Evolutionary conservation across 2,329 filamentous ascomycete genomes (phyloP), one percentile per base, ranked within the genome.

Genomic region (Sarocladium strictum): DNA sequence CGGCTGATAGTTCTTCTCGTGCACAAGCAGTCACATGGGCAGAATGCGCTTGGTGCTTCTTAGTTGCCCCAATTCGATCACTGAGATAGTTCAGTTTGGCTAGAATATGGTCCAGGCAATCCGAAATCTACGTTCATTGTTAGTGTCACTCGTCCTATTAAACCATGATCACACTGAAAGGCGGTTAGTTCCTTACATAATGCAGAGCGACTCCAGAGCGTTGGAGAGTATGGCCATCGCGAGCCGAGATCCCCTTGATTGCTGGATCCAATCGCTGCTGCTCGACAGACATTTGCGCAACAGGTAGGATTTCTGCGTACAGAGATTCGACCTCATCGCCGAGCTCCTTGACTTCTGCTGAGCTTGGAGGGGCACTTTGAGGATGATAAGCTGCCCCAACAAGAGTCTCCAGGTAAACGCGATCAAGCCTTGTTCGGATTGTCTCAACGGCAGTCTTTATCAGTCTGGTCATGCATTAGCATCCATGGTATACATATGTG

Each of bases 211-310:
- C 69, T 0, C 72, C 69, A 0, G 79, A 75, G 32, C 73, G 72
- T 10, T 66, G 66, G n/a, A 76, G 59, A 21, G 69, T 73, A 35
- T 75, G 69, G 1, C 73, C 71, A 51, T 72, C 75, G 54, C 69
- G 74, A 2, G 70, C 66, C 6, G 75, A 67, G 3, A 78, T 64
- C 0, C 72, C 69, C 54, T 70, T 68, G 5, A 81, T 68, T 1
- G 85, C 81, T 0, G 86, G 85, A 56, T 82, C 78, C 4, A 86
- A 73, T 59, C 85, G 78, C 63, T 87, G 83, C 60, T 86, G 80
- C 59, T 89, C 84, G 1, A 85, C 76, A 0, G 85, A 82, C 81
- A 90, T 89, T 58, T 87, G 81, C 6, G 85, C 80, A 2, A 90
- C 83, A 0, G 85, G 81, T 0, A 86, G 71, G 38, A 90, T 84